Base-by-base conservation (phyloP, 2,329 filamentous ascomycete species). In the Colletotrichum caudatum region DNA sequence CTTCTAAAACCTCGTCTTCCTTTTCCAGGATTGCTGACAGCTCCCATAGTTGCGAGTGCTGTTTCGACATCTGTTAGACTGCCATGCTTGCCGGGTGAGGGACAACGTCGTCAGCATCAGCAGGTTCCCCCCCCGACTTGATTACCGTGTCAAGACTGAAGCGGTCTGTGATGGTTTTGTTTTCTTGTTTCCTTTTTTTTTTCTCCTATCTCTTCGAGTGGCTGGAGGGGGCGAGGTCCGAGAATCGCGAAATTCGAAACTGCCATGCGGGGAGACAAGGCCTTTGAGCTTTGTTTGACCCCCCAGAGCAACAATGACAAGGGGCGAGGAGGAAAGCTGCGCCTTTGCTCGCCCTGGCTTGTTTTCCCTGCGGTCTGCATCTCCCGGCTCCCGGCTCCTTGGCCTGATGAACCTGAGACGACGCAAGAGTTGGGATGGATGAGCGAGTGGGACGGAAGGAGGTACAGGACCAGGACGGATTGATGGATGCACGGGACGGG, bases 1-100 rank as follows among this genome's bases (percentile, higher is more conserved):
- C 14, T 3, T 16, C 29, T 20, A 18, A 6, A 6, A 18, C 44
- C 20, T n/a, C 16, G 2, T 50, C n/a, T 5, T 35, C 26, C 29
- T 59, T 50, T n/a, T 37, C 35, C 14, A 18, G n/a, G 16, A 54
- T 53, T 50, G 23, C 61, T 75, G 54, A 74, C 66, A 41, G 26
- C 18, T 1, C 48, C 66, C 20, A 62, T 48, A 72, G 79, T 73
- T 84, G 83, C 75, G 82, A 84, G 67, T 84, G 82, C 74, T 77
- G 76, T 53, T 71, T 76, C 60, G 76, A 76, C 18, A 66, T 76
- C 7, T 76, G 75, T 39, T 77, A 73, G 67, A 54, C 6, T 1
- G 3, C 3, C 29, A 20, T 7, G 20, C 44, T 11, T 23, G 18
- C 12, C 26, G 62, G 33, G 37, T 20, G 44, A 48, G 35, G 33